A percentile compares a stretch with the other conserved stretches of the same genome.
These are phyloP conservation scores for Macrolepiota dolichaula DNA, from an alignment of 768 basidiomycete species.

Conservation along the genomic window DNA sequence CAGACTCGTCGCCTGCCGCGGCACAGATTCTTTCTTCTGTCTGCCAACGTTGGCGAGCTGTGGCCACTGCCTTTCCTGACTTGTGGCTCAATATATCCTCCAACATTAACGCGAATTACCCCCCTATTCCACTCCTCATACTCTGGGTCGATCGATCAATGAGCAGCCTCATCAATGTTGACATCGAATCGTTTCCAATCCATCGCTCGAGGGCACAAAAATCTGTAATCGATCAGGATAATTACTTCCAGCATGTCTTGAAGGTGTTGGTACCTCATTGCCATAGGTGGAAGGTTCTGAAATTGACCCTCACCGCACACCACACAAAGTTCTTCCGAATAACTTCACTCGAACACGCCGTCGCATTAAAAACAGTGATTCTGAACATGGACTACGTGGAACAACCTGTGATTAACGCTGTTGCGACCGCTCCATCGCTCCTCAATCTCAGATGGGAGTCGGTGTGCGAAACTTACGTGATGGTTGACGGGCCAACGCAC, in stretches of 20 bases:
- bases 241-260: background rate
- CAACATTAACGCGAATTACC: background rate
- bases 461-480: too few species aligned
- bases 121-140: background rate
- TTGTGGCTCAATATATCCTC: background rate
- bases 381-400: background rate
- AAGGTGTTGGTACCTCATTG: background rate
- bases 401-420: background rate
- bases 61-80: background rate
- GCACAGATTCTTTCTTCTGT: background rate
- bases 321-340: background rate
- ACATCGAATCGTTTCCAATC: conserved; percentile 9
- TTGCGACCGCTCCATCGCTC: background rate
- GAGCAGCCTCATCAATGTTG: background rate
- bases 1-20: background rate
- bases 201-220: background rate
- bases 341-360: background rate
- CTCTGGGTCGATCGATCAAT: background rate
- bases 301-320: background rate
- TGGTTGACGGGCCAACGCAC: background rate
- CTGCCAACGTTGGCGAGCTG: background rate
- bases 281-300: background rate
- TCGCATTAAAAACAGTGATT: background rate
- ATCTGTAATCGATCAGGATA: background rate
- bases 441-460: background rate